A percentile compares a stretch with the other conserved stretches of the same genome.
Evolutionary conservation across 2,329 filamentous ascomycete genomes (phyloP).

Genomic region (Stemphylium lycopersici): DNA sequence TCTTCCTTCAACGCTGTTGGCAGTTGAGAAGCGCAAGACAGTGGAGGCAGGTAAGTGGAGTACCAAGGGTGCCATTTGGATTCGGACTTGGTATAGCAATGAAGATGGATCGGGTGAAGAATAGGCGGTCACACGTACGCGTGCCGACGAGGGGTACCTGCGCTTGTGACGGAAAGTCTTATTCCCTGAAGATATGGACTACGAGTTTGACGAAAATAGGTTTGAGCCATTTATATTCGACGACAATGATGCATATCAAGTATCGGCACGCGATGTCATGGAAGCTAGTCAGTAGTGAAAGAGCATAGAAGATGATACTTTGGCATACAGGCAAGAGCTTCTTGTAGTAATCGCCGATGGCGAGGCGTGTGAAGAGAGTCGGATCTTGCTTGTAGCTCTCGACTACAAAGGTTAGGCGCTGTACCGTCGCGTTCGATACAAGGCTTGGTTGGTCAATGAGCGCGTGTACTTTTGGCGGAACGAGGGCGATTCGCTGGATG

Average conservation of each 20-base stretch:
- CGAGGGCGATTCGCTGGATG: background rate
- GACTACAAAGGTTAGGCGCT: background rate
- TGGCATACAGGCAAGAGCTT: background rate
- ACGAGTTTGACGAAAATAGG: background rate
- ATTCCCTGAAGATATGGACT: background rate
- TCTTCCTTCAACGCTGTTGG: background rate
- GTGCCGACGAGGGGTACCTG: background rate
- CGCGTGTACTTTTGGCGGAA: background rate
- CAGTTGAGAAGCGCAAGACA: conserved; percentile 3
- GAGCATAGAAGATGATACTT: background rate
- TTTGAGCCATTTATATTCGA: background rate
- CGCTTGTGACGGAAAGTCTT: conserved; percentile 1
- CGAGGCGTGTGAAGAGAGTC: conserved; percentile 3
- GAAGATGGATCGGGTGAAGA: background rate
- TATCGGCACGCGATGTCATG: background rate
- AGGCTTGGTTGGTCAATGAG: background rate
- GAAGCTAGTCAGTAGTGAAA: background rate
- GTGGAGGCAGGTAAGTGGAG: background rate
- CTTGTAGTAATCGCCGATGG: conserved; percentile 1
- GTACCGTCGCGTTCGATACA: background rate
- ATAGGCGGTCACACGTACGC: background rate
- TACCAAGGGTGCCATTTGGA: background rate
- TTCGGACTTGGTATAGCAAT: conserved; percentile 7
- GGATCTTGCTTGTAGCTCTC: conserved; percentile 1
- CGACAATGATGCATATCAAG: background rate